Conservation (phyloP, 495 filamentous ascomycete species). For the Sabuloglossum arenarium region DNA sequence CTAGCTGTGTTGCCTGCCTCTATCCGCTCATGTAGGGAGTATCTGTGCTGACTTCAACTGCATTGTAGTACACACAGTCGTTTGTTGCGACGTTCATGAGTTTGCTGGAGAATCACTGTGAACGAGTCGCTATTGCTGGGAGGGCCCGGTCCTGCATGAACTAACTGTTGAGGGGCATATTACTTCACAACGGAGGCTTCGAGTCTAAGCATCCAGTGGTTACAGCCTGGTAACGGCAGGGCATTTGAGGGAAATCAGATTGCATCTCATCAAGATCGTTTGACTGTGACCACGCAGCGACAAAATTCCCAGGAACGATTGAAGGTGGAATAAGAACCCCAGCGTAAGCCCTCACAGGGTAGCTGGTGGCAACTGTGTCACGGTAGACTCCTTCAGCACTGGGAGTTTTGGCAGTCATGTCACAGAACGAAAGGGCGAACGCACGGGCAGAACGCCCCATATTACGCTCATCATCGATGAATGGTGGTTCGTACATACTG, state of each 20-base stretch:
- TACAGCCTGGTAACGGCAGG: neutral
- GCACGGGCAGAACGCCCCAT: neutral
- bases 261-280: too few species aligned
- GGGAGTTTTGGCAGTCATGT: neutral
- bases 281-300: neutral
- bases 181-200: neutral
- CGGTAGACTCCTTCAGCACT: neutral
- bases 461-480: constrained; percentile 20
- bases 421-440: neutral
- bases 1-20: neutral
- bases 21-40: neutral
- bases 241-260: too few species aligned
- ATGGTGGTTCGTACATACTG: constrained; percentile 46
- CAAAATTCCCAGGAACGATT: neutral
- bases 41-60: neutral
- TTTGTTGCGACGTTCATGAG: too few species aligned
- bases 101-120: neutral
- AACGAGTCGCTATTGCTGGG: too few species aligned
- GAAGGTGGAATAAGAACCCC: neutral
- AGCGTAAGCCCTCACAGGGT: neutral
- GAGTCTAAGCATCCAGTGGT: neutral
- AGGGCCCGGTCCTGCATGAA: neutral
- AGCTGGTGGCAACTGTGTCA: neutral
- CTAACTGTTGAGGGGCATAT: neutral
- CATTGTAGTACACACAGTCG: too few species aligned